Conservation (phyloP, 208 protist species). For the Acanthamoeba sp. region DNA sequence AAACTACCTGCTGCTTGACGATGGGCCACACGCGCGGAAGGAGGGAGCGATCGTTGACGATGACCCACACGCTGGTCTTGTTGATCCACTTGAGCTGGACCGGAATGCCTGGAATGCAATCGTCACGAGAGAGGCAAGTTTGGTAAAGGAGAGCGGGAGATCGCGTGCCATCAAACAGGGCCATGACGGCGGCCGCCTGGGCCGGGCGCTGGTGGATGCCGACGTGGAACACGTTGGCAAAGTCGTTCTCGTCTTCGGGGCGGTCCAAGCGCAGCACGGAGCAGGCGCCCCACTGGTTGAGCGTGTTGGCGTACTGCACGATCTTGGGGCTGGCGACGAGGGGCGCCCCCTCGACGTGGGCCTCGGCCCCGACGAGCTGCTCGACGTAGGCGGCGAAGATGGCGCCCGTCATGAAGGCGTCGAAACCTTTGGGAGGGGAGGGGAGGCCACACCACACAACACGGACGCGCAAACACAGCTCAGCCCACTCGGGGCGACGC, state of each 20-base stretch:
- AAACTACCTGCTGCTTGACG: conserved; percentile 9
- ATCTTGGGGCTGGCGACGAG: background rate
- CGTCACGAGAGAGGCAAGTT: background rate
- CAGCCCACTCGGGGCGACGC: too few relatives aligned
- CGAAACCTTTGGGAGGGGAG: background rate
- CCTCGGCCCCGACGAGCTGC: background rate
- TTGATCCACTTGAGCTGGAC: conserved; percentile 64
- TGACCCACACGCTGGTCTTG: conserved; percentile 31
- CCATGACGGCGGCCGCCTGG: background rate
- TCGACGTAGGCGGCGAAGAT: conserved; percentile 4
- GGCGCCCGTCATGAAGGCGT: conserved; percentile 55
- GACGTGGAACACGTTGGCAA: conserved; percentile 29
- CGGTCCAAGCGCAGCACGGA: background rate
- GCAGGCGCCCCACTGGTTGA: conserved; percentile 49
- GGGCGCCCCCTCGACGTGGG: background rate
- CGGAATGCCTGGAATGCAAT: background rate
- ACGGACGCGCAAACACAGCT: too few relatives aligned
- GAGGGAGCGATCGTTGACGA: conserved; percentile 30
- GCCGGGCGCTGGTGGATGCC: background rate
- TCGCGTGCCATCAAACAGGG: background rate
- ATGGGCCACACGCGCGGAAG: background rate
- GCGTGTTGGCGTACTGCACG: conserved; percentile 13
- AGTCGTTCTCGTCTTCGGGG: background rate
- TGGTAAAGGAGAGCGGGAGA: background rate
- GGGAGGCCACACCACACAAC: too few relatives aligned